phyloP scores from a whole-genome alignment of 2,329 filamentous ascomycete genomes.

The Macrophomina pseudophaseolina region DNA sequence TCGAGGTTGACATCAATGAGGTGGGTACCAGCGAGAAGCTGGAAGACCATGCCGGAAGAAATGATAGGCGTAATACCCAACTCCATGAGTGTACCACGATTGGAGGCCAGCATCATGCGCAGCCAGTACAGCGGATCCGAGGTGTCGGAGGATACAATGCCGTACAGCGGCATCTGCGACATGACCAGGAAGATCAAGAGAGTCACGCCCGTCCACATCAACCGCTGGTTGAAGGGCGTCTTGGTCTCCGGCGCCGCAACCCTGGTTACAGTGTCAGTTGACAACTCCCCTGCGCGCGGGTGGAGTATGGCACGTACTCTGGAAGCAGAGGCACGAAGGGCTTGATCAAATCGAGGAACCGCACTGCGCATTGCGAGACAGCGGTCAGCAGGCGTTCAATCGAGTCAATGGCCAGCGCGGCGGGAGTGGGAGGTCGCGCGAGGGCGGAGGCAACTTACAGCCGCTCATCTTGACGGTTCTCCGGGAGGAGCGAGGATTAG shows the following conservation, averaged over 20 bases:
- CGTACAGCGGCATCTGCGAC: constrained; percentile 96
- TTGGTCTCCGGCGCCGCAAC: constrained; percentile 92
- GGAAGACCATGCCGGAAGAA: constrained; percentile 99
- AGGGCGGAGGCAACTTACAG: constrained; percentile 53
- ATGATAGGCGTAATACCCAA: constrained; percentile 97
- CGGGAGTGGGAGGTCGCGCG: constrained; percentile 4
- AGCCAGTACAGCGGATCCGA: constrained; percentile 99
- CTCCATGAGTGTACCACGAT: constrained; percentile 95
- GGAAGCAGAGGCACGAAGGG: constrained; percentile 99
- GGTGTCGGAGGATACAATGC: constrained; percentile 94
- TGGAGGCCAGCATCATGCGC: constrained; percentile 99
- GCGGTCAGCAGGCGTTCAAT: constrained; percentile 34
- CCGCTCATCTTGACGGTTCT: constrained; percentile 61
- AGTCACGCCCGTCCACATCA: constrained; percentile 66
- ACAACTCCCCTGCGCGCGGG: background rate
- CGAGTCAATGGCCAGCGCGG: constrained; percentile 23
- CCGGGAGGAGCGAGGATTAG: constrained; percentile 38
- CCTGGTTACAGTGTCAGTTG: constrained; percentile 19
- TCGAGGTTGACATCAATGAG: constrained; percentile 99
- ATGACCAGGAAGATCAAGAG: constrained; percentile 99
- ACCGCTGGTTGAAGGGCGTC: constrained; percentile 90
- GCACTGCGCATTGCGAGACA: constrained; percentile 64
- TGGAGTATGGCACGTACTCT: constrained; percentile 68
- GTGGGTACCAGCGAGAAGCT: constrained; percentile 98
- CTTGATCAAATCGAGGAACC: constrained; percentile 99